Evolutionary conservation across 2,329 filamentous ascomycete genomes (phyloP), one percentile per base, ranked within the genome.

Genomic region (Colletotrichum neosansevieriae): DNA sequence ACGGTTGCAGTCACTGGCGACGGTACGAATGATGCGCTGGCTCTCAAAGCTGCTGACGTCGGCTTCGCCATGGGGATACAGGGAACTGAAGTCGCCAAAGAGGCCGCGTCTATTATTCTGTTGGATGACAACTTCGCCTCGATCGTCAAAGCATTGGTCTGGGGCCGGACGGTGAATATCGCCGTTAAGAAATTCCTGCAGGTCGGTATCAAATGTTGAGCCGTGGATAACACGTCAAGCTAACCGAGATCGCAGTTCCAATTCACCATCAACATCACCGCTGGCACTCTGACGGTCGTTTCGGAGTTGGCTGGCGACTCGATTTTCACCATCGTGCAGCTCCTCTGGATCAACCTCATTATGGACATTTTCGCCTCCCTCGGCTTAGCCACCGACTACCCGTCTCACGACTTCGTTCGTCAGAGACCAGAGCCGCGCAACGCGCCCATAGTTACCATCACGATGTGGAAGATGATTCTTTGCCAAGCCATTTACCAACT

Each of bases 391-490:
- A 81, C 79, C 0, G 80, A 81, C 44, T 79, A 79, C 6, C 79
- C 79, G 0, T 74, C 75, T 2, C 73, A 74, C 2, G 77, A 78
- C 15, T 75, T 80, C 34, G 72, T 80, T n/a, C 74, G 78, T 59
- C 67, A 70, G 10, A 71, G 74, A 6, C 78, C 78, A 2, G 76
- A 79, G 21, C 73, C 73, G 2, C 70, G 74, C 2, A 72, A 62
- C 6, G 73, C 78, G 0, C 71, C 76, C 3, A 73, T 79, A 29
- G 92, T 94, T 72, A 91, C 88, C 2, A 79, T 90, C 50, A 90
- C 87, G 32, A 94, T 94, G 91, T 92, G 91, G 91, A 94, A 94
- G 80, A 94, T 94, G 91, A 93, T 94, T 67, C 85, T 92, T 54
- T 91, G 91, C 1, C 90, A 94, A 75, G 85, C 90, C 4, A 84